Conservation (phyloP, 306 rosid species). For the Glycine latifolia region DNA sequence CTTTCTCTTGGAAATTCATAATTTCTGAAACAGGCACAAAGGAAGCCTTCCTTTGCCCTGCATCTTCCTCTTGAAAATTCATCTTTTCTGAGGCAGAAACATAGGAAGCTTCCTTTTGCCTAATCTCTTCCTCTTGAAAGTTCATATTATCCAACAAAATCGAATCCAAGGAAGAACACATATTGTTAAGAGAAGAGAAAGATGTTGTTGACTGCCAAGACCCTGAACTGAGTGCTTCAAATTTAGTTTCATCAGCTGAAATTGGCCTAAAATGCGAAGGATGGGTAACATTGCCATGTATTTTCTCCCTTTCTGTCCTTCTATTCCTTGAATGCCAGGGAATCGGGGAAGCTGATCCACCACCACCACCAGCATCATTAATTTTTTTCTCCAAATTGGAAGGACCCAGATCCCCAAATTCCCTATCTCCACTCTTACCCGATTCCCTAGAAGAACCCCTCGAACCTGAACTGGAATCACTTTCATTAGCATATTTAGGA, state of each 20-base stretch:
- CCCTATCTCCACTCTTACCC: slow-evolving; percentile 50
- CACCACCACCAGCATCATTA: slow-evolving; percentile 54
- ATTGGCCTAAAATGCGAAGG: slow-evolving; percentile 69
- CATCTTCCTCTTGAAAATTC: slow-evolving; percentile 37
- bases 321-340: slow-evolving; percentile 62
- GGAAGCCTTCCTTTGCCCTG: slow-evolving; percentile 19
- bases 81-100: slow-evolving; percentile 37
- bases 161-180: slow-evolving; percentile 60
- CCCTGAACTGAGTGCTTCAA: slow-evolving; percentile 60
- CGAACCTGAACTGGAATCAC: slow-evolving; percentile 76
- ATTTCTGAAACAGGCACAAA: slow-evolving; percentile 47
- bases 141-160: slow-evolving; percentile 26
- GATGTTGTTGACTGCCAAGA: slow-evolving; percentile 56
- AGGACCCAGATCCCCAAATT: slow-evolving; percentile 63
- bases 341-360: slow-evolving; percentile 61
- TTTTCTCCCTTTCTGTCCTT: slow-evolving; percentile 55
- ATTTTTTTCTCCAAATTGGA: slow-evolving; percentile 57
- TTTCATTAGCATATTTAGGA: slow-evolving; percentile 47
- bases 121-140: slow-evolving; percentile 38
- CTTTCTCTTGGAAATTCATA: slow-evolving; percentile 43
- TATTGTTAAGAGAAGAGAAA: slow-evolving; percentile 62
- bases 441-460: slow-evolving; percentile 51
- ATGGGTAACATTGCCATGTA: slow-evolving; percentile 32
- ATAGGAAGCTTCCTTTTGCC: slow-evolving; percentile 25
- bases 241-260: slow-evolving; percentile 77